Evolutionary conservation across 1,284 basidiomycete genomes (phyloP).

Genomic region (Sanguinoderma infundibulare): DNA sequence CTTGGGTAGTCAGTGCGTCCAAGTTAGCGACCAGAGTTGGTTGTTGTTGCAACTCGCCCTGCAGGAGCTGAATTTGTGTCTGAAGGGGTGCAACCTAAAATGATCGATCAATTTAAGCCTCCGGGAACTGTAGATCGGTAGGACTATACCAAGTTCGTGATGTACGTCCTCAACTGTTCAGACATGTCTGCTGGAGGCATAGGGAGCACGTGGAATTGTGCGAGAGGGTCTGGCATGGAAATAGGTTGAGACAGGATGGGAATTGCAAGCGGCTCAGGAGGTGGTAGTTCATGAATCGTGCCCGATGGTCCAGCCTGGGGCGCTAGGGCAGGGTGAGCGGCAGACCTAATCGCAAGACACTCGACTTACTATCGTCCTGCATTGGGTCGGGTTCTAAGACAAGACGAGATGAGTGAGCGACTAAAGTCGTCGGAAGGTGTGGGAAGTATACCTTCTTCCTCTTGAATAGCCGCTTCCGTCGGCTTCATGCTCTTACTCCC

Average conservation of each 20-base stretch:
- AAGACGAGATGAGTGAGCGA: conserved; percentile 9
- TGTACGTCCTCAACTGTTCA: conserved; percentile 15
- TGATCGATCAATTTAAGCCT: conserved; percentile 7
- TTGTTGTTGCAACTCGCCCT: conserved; percentile 35
- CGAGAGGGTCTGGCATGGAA: conserved; percentile 2
- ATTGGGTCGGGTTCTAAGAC: conserved; percentile 38
- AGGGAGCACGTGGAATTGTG: background rate
- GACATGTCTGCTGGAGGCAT: conserved; percentile 1
- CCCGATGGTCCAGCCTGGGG: conserved; percentile 36
- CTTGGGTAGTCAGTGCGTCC: conserved; percentile 22
- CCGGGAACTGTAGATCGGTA: too few species aligned
- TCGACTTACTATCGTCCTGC: conserved; percentile 14
- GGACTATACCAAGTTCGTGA: conserved; percentile 20
- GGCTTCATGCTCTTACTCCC: conserved; percentile 54
- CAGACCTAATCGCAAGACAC: background rate
- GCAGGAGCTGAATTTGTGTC: conserved; percentile 47
- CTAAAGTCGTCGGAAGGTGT: background rate
- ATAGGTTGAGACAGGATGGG: background rate
- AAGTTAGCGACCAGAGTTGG: conserved; percentile 41
- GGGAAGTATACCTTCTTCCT: conserved; percentile 49
- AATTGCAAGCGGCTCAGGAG: background rate
- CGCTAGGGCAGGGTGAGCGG: conserved; percentile 10
- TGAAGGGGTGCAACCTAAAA: conserved; percentile 58
- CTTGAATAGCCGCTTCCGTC: conserved; percentile 58
- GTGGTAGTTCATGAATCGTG: conserved; percentile 22